Base-by-base conservation (phyloP, 257 asterid genomes). In the Solanum dulcamara region DNA sequence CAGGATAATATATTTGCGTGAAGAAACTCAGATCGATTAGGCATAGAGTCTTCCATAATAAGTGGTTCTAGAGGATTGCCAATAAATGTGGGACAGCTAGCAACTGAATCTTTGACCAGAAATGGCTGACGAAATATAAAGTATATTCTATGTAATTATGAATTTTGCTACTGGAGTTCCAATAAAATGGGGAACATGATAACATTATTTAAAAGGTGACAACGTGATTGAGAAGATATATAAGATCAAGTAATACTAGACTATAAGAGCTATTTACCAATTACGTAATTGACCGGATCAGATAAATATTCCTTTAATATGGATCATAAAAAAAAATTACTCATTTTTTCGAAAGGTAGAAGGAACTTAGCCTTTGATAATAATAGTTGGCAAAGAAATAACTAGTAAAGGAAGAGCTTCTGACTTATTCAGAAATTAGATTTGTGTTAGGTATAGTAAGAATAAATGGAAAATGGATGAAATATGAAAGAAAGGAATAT, bases 31-130 rank as follows among this genome's bases (percentile, higher is more conserved):
- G 9, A 17, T 33, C 5, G 79, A 35, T 35, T 70, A 35, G 79
- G 79, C n/a, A 5, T 59, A 35, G 48, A 18, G 50, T 50, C 28
- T 50, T 35, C 80, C 12, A 72, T n/a, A 70, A 32, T 68, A 38
- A 42, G 81, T 74, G 60, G 62, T 77, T 46, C 28, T 46, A 77
- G 15, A 77, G 24, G 83, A 46, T 77, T 77, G 10, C 83, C 42
- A 77, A 77, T 9, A 46, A 46, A 46, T 80, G 30, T 85, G 37
- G 74, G 33, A 48, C 22, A 57, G 80, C 12, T 60, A 50, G 38
- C 67, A 68, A 32, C 38, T 79, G 85, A 84, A 79, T 87, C 85
- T 80, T 87, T 87, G 84, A 83, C 85, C 59, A 53, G 24, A 77
- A 77, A 28, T 77, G 62, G 42, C 40, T 28, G 83, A 77, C 83